Evolutionary conservation across 2,329 filamentous ascomycete species (phyloP).

Genomic region (Neopestalotiopsis clavispora): DNA sequence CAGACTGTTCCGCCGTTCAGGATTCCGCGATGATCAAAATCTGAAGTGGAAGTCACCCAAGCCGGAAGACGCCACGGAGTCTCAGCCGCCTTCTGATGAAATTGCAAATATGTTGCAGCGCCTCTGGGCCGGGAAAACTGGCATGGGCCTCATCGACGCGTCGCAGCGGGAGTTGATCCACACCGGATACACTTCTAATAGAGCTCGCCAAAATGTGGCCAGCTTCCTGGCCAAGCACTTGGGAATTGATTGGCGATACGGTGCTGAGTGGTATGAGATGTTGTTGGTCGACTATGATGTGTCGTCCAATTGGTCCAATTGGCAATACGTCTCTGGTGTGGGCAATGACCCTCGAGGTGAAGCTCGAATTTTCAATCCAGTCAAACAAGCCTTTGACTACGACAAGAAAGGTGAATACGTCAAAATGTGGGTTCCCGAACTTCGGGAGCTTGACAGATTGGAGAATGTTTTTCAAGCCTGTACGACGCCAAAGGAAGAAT

Average conservation of each 20-base stretch:
- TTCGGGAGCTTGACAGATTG: conserved; percentile 56
- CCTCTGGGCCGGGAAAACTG: conserved; percentile 71
- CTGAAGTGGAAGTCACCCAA: conserved; percentile 56
- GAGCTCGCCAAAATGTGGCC: conserved; percentile 77
- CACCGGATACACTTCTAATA: conserved; percentile 80
- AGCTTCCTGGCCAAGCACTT: conserved; percentile 76
- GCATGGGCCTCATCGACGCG: conserved; percentile 79
- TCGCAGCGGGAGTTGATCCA: conserved; percentile 74
- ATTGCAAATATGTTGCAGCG: conserved; percentile 57
- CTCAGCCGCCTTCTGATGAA: conserved; percentile 48
- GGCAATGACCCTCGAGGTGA: conserved; percentile 79
- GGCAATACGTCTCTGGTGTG: conserved; percentile 81
- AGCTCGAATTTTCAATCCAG: conserved; percentile 77
- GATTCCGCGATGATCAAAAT: conserved; percentile 58
- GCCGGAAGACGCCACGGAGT: conserved; percentile 30
- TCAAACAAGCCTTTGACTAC: conserved; percentile 82
- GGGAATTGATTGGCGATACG: conserved; percentile 78
- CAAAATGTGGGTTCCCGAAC: conserved; percentile 74
- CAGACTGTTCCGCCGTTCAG: conserved; percentile 67
- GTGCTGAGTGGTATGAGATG: conserved; percentile 83
- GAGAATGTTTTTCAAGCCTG: conserved; percentile 73
- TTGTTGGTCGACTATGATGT: conserved; percentile 78
- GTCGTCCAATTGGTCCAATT: conserved; percentile 79
- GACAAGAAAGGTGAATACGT: conserved; percentile 73
- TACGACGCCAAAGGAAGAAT: conserved; percentile 64